Percentiles rank a stretch among this genome's conserved stretches.
phyloP scores from a whole-genome alignment of 2,329 filamentous ascomycete genomes.

The Ophiosphaerella herpotricha region DNA sequence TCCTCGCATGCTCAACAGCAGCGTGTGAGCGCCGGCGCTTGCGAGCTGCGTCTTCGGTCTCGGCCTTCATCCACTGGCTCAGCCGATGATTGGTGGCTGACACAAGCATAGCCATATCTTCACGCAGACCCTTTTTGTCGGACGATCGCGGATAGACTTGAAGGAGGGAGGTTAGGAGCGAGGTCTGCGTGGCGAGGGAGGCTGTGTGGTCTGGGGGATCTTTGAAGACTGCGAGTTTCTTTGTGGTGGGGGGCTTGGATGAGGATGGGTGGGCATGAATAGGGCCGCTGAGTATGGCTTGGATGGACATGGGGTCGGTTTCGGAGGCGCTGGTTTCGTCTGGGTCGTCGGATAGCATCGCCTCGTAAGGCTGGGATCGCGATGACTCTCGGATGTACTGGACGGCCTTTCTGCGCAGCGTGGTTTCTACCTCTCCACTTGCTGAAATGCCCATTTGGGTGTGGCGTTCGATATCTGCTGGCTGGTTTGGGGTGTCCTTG shows the following conservation, averaged over 20 bases:
- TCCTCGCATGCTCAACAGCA: not conserved
- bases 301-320: not conserved
- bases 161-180: slow-evolving; percentile 21
- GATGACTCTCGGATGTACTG: slow-evolving; percentile 20
- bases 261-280: no score
- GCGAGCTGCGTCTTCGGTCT: not conserved
- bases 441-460: not conserved
- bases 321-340: slow-evolving; percentile 5
- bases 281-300: no score
- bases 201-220: slow-evolving; percentile 9
- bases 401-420: slow-evolving; percentile 19
- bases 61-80: slow-evolving; percentile 16
- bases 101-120: slow-evolving; percentile 25
- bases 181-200: slow-evolving; percentile 18
- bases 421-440: slow-evolving; percentile 8
- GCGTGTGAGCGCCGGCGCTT: slow-evolving; percentile 2
- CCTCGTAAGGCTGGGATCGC: slow-evolving; percentile 8
- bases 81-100: slow-evolving; percentile 19
- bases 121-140: slow-evolving; percentile 15
- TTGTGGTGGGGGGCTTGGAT: not conserved
- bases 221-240: slow-evolving; percentile 6
- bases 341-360: slow-evolving; percentile 9
- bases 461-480: slow-evolving; percentile 3
- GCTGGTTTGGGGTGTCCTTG: not conserved
- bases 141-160: slow-evolving; percentile 17